Evolutionary conservation across 2,329 filamentous ascomycete genomes (phyloP).

Genomic region (Arthroderma sp.): DNA sequence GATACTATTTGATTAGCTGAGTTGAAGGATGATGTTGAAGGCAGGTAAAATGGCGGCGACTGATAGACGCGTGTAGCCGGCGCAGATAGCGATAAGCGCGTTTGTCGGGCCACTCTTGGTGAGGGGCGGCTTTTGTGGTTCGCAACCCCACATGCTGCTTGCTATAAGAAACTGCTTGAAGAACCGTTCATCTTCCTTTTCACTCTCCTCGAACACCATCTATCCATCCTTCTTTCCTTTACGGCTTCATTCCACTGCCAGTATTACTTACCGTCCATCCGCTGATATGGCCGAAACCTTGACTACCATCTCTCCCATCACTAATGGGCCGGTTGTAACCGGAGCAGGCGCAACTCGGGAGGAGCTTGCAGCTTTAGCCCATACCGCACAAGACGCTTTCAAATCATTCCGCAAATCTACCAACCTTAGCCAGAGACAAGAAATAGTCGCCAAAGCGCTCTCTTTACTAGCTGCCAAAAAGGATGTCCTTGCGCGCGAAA

Average conservation of each 20-base stretch:
- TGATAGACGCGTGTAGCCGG: no score
- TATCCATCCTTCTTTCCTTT: background rate
- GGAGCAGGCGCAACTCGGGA: constrained; percentile 58
- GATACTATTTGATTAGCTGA: no score
- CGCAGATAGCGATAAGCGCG: background rate
- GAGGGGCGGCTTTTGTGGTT: background rate
- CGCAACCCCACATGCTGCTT: background rate
- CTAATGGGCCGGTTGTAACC: constrained; percentile 70
- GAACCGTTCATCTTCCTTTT: no score
- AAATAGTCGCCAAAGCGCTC: constrained; percentile 68
- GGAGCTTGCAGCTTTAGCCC: constrained; percentile 60
- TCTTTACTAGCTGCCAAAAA: constrained; percentile 55
- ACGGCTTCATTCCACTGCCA: background rate
- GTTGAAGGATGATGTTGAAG: no score
- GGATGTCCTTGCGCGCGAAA: constrained; percentile 68
- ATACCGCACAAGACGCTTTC: constrained; percentile 62
- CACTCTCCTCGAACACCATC: background rate
- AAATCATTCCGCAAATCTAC: constrained; percentile 66
- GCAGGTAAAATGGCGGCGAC: no score
- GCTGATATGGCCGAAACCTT: constrained; percentile 43
- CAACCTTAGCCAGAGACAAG: constrained; percentile 58
- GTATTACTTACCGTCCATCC: background rate
- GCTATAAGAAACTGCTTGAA: no score
- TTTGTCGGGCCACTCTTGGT: background rate
- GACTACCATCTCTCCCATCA: constrained; percentile 78